Percentiles rank a stretch among this genome's conserved stretches.
These are phyloP conservation scores for Aspergillus luchuensis DNA, from an alignment of 2,329 filamentous ascomycete species.

Conservation along the genomic window DNA sequence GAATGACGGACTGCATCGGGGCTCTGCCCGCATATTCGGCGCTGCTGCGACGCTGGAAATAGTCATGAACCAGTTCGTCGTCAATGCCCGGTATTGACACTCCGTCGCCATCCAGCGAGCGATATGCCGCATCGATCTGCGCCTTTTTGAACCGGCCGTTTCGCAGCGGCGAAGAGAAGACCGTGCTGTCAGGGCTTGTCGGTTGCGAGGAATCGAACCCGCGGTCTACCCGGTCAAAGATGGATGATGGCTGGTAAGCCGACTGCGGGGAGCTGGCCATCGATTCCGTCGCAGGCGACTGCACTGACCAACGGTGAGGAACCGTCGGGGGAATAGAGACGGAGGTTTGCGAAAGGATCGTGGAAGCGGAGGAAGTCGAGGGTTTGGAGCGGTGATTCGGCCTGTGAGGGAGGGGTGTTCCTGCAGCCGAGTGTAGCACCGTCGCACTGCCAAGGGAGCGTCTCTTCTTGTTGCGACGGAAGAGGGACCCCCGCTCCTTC, in stretches of 20 bases:
- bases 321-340: slow-evolving; percentile 58
- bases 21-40: slow-evolving; percentile 20
- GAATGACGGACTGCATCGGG: slow-evolving; percentile 37
- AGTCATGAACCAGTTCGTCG: slow-evolving; percentile 22
- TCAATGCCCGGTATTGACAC: slow-evolving; percentile 14
- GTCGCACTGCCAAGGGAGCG: slow-evolving; percentile 64
- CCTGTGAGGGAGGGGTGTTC: slow-evolving; percentile 29
- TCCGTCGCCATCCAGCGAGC: slow-evolving; percentile 28
- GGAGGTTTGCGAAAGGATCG: slow-evolving; percentile 65
- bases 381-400: slow-evolving; percentile 40
- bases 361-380: slow-evolving; percentile 52
- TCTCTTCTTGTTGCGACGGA: slow-evolving; percentile 70
- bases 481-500: slow-evolving; percentile 56
- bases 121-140: slow-evolving; percentile 58
- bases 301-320: slow-evolving; percentile 37
- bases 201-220: slow-evolving; percentile 70
- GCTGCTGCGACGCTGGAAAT: neutral
- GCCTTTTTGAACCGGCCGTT: slow-evolving; percentile 62
- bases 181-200: slow-evolving; percentile 77
- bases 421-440: slow-evolving; percentile 37
- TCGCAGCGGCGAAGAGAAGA: slow-evolving; percentile 64
- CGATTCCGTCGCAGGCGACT: slow-evolving; percentile 58
- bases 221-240: slow-evolving; percentile 74
- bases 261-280: slow-evolving; percentile 80
- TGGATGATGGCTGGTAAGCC: slow-evolving; percentile 67